Base-by-base conservation (phyloP, 495 filamentous ascomycete genomes). In the Lophiostoma macrostomum region DNA sequence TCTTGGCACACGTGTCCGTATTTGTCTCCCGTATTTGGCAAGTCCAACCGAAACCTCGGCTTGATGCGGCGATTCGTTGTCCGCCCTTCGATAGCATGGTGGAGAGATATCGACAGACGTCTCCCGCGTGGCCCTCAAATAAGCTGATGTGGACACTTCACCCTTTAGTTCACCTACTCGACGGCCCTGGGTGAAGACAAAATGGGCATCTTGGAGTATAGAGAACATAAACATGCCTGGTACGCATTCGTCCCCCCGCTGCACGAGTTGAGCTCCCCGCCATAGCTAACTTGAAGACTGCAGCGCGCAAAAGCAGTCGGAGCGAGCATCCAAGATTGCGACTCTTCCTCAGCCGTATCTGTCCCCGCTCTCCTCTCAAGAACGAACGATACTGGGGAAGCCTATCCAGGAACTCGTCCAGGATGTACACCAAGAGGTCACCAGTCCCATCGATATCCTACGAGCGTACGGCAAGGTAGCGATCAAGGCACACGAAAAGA, bases 381-480 rank as follows among this genome's bases (percentile, higher is more conserved):
- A 96, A 43, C 76, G 76, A 18, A 64, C 72, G 0, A 84, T 88
- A 38, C 76, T 96, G 42, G 73, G 82, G 25, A 83, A 82, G 50
- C 81, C 88, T 19, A 90, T 96, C 55, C 79, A 85, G 34, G 71
- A 84, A 41, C 78, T 96, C 16, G 90, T 96, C 3, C 69, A 82
- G 36, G 80, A 84, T 70, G 85, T 98, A 13, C 88, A 94, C 25
- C 74, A 80, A 7, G 73, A 80, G 19, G 68, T 74, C n/a, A 68
- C 83, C 34, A 72, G 79, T 3, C 82, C 90, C 0, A 68, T 85
- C 23, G 83, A 91, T 50, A 79, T 98, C 24, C 82, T 98, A 12
- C 82, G 74, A 48, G 82, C 90, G n/a, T 98, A 96, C 64, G 89
- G 89, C 62, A 95, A 94, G 70, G 79, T 90, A 10, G 87, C 91